Conservation (phyloP, 495 filamentous ascomycete genomes). For the Penicillium arizonense region DNA sequence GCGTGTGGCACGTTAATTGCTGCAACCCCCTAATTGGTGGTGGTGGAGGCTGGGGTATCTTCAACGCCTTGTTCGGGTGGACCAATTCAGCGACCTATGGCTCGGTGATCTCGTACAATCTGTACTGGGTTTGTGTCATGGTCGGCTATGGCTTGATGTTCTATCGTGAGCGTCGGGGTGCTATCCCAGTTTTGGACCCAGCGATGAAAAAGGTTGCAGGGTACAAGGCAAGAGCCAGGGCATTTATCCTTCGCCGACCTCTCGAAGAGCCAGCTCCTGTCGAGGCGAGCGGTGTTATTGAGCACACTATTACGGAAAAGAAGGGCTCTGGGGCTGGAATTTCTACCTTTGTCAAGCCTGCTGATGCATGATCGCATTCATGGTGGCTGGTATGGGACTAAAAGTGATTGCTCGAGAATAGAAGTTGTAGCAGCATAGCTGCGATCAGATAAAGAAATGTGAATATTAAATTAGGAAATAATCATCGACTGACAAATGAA, state of each 20-base stretch:
- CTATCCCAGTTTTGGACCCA: slow-evolving; percentile 24
- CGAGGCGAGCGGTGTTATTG: slow-evolving; percentile 9
- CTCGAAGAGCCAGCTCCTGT: slow-evolving; percentile 6
- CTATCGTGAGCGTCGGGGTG: slow-evolving; percentile 22
- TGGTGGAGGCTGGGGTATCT: slow-evolving; percentile 85
- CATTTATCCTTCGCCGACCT: slow-evolving; percentile 19
- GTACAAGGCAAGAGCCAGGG: slow-evolving; percentile 18
- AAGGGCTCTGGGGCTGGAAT: slow-evolving; percentile 8
- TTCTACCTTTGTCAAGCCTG: slow-evolving; percentile 4
- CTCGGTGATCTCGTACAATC: slow-evolving; percentile 78
- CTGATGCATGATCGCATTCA: not conserved
- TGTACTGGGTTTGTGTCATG: slow-evolving; percentile 67
- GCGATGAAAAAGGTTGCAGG: slow-evolving; percentile 5
- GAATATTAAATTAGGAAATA: not conserved
- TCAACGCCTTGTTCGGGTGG: slow-evolving; percentile 82
- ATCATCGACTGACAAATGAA: not conserved
- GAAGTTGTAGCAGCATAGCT: not conserved
- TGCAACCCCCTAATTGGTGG: slow-evolving; percentile 71
- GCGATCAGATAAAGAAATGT: not conserved
- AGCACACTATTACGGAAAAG: not conserved
- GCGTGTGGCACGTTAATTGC: slow-evolving; percentile 93
- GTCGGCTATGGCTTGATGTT: slow-evolving; percentile 24
- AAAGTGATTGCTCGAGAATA: not conserved
- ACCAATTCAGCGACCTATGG: slow-evolving; percentile 84
- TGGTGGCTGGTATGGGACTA: too few relatives aligned